Evolutionary conservation across 495 filamentous ascomycete species (phyloP).

Genomic region (Pyrenula massariospora): DNA sequence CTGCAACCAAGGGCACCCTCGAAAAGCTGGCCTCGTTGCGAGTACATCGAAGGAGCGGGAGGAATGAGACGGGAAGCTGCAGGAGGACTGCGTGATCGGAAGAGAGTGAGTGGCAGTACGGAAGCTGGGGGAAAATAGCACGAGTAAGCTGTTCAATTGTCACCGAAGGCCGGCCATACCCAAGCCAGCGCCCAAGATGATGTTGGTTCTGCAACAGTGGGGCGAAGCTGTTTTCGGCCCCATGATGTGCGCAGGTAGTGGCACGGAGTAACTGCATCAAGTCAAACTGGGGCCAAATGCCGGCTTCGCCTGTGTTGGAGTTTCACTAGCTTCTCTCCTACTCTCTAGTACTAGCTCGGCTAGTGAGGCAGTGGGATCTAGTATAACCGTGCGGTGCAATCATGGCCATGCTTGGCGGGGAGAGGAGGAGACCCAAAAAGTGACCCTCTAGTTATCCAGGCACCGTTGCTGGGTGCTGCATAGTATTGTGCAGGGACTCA

Average conservation of each 20-base stretch:
- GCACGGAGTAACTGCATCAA: not conserved
- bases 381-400: not conserved
- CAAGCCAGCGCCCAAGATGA: not conserved
- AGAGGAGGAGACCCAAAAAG: not conserved
- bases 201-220: not conserved
- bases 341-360: not conserved
- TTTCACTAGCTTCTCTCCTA: not conserved
- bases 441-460: not conserved
- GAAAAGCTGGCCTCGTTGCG: not conserved
- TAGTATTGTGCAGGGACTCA: not conserved
- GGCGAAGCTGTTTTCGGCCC: not conserved
- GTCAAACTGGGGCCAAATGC: not conserved
- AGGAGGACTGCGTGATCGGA: not conserved
- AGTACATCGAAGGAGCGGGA: not conserved
- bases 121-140: not conserved
- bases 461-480: not conserved
- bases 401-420: not conserved
- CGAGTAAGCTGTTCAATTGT: not conserved
- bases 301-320: not conserved
- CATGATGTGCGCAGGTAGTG: not conserved
- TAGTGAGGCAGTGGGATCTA: not conserved
- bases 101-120: no score
- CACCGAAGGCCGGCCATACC: not conserved
- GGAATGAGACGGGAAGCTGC: not conserved
- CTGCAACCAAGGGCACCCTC: not conserved